Conservation (phyloP, 352 stramenopile species). For the Sclerospora graminicola region DNA sequence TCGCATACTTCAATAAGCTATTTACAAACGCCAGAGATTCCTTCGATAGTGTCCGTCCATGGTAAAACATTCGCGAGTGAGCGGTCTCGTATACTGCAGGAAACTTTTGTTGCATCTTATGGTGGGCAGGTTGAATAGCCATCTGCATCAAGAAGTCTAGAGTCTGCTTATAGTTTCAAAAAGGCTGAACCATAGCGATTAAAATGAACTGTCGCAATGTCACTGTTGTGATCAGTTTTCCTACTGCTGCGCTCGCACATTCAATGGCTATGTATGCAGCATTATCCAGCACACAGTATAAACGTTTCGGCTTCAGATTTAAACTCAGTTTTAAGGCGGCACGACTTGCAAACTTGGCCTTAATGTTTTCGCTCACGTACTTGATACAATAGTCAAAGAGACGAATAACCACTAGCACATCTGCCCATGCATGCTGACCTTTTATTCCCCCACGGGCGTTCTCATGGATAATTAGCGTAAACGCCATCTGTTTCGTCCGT, state of each 20-base stretch:
- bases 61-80: constrained; percentile 95
- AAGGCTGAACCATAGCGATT: constrained; percentile 87
- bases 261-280: constrained; percentile 73
- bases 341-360: constrained; percentile 69
- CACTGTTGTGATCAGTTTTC: constrained; percentile 89
- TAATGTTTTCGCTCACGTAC: constrained; percentile 87
- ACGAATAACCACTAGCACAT: constrained; percentile 92
- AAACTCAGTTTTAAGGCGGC: constrained; percentile 49
- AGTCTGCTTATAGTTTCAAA: constrained; percentile 93
- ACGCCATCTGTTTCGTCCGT: constrained; percentile 93
- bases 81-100: constrained; percentile 96
- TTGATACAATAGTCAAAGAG: constrained; percentile 92
- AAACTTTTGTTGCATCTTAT: constrained; percentile 90
- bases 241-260: constrained; percentile 80
- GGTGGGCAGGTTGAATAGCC: constrained; percentile 94
- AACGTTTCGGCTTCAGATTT: constrained; percentile 53
- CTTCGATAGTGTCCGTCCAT: constrained; percentile 90
- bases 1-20: constrained; percentile 60
- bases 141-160: constrained; percentile 96
- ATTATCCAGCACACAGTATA: constrained; percentile 82
- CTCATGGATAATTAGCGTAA: constrained; percentile 93
- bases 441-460: constrained; percentile 93
- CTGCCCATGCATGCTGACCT: constrained; percentile 95
- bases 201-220: constrained; percentile 87
- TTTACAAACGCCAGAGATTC: constrained; percentile 89